Conservation (phyloP, 2,329 filamentous ascomycete species). For the Chaetomiaceae sp. region DNA sequence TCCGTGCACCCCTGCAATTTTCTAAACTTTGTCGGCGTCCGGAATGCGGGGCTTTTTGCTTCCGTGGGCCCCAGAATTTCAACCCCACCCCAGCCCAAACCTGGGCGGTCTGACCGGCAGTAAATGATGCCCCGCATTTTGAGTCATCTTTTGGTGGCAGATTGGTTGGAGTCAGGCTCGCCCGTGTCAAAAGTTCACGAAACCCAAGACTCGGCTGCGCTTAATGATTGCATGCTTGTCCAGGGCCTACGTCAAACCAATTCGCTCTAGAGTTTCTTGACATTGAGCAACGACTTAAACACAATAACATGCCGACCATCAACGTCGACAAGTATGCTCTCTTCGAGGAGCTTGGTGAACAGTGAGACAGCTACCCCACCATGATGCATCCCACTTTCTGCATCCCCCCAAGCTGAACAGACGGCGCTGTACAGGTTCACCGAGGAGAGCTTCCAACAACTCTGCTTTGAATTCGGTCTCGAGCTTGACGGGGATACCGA, state of each 20-base stretch:
- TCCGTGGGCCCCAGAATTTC: neutral
- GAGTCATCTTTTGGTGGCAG: slow-evolving; percentile 22
- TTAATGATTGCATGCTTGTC: slow-evolving; percentile 10
- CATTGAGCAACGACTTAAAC: neutral
- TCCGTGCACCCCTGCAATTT: slow-evolving; percentile 18
- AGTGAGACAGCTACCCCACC: slow-evolving; percentile 52
- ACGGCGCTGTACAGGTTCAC: slow-evolving; percentile 59
- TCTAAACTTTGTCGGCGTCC: neutral
- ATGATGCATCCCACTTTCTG: slow-evolving; percentile 7
- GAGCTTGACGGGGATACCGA: slow-evolving; percentile 96
- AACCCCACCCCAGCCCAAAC: neutral
- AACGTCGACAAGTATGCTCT: slow-evolving; percentile 93
- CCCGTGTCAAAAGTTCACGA: slow-evolving; percentile 20
- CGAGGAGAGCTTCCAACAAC: slow-evolving; percentile 89
- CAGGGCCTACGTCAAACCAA: slow-evolving; percentile 15
- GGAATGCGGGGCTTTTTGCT: neutral
- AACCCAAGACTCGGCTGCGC: slow-evolving; percentile 6
- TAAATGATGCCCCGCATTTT: slow-evolving; percentile 26
- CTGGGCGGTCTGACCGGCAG: slow-evolving; percentile 20
- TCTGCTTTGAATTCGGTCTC: slow-evolving; percentile 98
- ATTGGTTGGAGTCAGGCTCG: slow-evolving; percentile 10
- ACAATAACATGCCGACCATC: slow-evolving; percentile 69
- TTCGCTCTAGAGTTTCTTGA: neutral
- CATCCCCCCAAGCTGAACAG: neutral
- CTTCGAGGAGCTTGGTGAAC: slow-evolving; percentile 84